A percentile compares a stretch with the other conserved stretches of the same genome.
Conservation (phyloP, 2,329 filamentous ascomycete genomes). For the Alternaria solani region DNA sequence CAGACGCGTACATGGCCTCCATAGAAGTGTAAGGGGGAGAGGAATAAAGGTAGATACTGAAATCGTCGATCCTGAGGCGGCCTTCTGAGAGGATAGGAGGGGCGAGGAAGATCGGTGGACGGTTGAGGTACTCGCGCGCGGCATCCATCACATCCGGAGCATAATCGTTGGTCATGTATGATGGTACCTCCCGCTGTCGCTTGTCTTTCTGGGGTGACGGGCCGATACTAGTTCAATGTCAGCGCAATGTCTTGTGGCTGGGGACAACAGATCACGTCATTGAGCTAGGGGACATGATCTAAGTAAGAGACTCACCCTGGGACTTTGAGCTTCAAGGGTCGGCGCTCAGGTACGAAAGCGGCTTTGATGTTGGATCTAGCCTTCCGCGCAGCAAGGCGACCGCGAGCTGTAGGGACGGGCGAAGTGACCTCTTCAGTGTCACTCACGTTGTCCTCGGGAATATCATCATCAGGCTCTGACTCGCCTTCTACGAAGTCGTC, state of each 20-base stretch:
- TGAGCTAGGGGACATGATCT: neutral
- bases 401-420: neutral
- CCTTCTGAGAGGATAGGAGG: constrained; percentile 28
- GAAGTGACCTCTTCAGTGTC: constrained; percentile 3
- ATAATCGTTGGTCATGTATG: neutral
- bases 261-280: neutral
- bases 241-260: neutral
- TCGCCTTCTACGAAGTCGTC: constrained; percentile 27
- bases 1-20: constrained; percentile 23
- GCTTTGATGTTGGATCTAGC: constrained; percentile 20
- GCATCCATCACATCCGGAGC: constrained; percentile 16
- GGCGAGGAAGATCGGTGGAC: constrained; percentile 16
- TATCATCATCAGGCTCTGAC: constrained; percentile 21
- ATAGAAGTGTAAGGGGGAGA: constrained; percentile 9
- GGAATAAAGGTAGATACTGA: constrained; percentile 28
- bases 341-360: neutral
- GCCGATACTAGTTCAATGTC: neutral
- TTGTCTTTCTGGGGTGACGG: neutral
- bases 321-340: neutral
- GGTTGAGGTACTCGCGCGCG: constrained; percentile 9
- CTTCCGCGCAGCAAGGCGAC: constrained; percentile 20
- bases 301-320: neutral
- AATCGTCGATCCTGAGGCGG: constrained; percentile 29
- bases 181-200: neutral
- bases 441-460: constrained; percentile 6